Percentiles rank a stretch among this genome's conserved stretches.
These are phyloP conservation scores for Suaeda aralocaspica DNA, from an alignment of 148 eudicot genomes.

Conservation along the genomic window DNA sequence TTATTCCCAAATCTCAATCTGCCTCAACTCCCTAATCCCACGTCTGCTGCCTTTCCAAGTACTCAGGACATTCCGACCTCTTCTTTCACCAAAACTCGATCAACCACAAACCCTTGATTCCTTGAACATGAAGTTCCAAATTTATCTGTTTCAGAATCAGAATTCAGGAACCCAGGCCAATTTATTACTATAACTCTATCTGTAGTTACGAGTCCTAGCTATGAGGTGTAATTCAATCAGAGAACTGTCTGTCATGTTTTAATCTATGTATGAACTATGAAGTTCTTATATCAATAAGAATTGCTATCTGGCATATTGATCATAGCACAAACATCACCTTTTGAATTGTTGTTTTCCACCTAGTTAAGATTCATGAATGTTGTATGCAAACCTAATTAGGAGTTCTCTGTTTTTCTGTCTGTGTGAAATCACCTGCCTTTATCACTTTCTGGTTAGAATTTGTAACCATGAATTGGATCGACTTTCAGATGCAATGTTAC, in stretches of 20 bases:
- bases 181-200: too few relatives aligned
- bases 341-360: not conserved
- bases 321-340: not conserved
- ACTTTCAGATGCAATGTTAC: not conserved
- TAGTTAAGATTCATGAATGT: not conserved
- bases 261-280: not conserved
- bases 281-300: not conserved
- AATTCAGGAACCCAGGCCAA: not conserved
- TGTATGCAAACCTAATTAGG: not conserved
- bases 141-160: not conserved
- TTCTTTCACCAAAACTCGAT: not conserved
- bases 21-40: constrained; percentile 16
- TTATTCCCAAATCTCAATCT: constrained; percentile 11
- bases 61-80: constrained; percentile 5
- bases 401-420: not conserved
- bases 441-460: not conserved
- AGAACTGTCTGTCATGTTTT: not conserved
- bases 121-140: not conserved
- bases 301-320: not conserved
- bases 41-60: constrained; percentile 5
- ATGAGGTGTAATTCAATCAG: not conserved
- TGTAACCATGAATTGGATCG: not conserved
- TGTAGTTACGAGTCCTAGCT: not conserved
- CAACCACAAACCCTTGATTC: constrained; percentile 22
- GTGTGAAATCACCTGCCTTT: not conserved